A percentile compares a stretch with the other conserved stretches of the same genome.
Evolutionary conservation across 805 yeast species (phyloP).

Genomic region (Spathaspora arborariae): DNA sequence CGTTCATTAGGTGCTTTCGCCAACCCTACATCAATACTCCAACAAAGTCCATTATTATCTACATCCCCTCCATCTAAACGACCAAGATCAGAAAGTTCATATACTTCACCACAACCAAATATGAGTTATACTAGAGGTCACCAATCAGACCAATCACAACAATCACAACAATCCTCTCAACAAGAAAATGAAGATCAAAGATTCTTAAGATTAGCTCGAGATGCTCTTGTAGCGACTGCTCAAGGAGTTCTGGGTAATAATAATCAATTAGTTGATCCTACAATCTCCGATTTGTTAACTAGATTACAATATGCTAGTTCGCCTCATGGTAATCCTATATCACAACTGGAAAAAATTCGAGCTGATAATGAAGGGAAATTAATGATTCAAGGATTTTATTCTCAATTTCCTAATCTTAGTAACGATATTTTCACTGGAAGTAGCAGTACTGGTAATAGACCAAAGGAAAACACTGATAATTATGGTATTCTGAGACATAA

Average conservation of each 20-base stretch:
- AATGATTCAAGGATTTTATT: conserved; percentile 39
- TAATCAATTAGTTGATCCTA: conserved; percentile 50
- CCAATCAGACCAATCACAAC: neutral
- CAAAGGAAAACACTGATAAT: neutral
- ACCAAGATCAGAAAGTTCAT: neutral
- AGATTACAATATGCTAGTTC: conserved; percentile 56
- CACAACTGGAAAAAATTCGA: conserved; percentile 25
- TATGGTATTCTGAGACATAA: conserved; percentile 3
- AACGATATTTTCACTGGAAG: conserved; percentile 31
- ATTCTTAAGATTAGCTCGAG: conserved; percentile 57
- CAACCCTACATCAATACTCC: neutral
- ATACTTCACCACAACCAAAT: conserved; percentile 7
- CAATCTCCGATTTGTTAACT: conserved; percentile 54
- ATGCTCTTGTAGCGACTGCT: conserved; percentile 54
- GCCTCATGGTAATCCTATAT: conserved; percentile 54
- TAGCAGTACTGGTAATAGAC: neutral
- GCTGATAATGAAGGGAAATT: conserved; percentile 39
- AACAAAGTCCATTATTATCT: neutral
- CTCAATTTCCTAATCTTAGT: conserved; percentile 41
- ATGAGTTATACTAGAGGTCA: conserved; percentile 11
- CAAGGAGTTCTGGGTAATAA: conserved; percentile 24
- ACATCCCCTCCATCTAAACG: neutral
- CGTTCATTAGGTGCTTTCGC: neutral
- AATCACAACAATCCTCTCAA: conserved; percentile 1
- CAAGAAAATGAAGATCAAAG: conserved; percentile 44